Evolutionary conservation across 2,329 filamentous ascomycete species (phyloP).

Genomic region (Aspergillus hiratsukae): DNA sequence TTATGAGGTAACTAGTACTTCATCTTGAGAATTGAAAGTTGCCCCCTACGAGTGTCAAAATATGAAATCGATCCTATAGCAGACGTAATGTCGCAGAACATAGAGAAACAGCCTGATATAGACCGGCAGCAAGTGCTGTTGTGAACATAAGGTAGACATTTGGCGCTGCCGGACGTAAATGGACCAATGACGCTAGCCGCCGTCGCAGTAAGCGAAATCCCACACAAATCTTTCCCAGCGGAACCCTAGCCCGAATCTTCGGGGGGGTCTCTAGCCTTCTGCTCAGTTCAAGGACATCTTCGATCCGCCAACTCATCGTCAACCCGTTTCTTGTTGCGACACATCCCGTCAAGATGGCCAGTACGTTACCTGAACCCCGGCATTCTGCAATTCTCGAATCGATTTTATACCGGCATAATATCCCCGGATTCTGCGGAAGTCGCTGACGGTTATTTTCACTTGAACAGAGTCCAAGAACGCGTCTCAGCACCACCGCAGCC

Average conservation of each 20-base stretch:
- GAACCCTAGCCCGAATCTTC: conserved; percentile 33
- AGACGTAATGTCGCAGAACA: neutral
- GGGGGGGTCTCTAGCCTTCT: conserved; percentile 22
- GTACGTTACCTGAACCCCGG: conserved; percentile 28
- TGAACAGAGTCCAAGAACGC: conserved; percentile 96
- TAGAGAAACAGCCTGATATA: neutral
- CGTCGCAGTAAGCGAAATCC: conserved; percentile 37
- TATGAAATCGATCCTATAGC: no score
- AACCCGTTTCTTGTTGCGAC: conserved; percentile 36
- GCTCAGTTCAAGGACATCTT: conserved; percentile 32
- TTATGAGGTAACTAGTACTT: neutral
- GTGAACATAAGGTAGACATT: neutral
- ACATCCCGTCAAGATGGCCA: conserved; percentile 45
- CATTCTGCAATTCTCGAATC: neutral
- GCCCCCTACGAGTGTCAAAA: neutral
- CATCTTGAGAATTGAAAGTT: neutral
- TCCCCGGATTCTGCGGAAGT: conserved; percentile 2
- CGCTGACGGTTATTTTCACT: conserved; percentile 23
- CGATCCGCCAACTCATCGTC: conserved; percentile 33
- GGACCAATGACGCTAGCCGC: conserved; percentile 13
- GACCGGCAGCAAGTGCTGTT: neutral
- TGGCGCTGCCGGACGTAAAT: neutral
- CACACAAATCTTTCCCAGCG: conserved; percentile 29
- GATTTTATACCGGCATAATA: neutral
- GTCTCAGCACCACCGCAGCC: conserved; percentile 97